Percentiles rank a stretch among this genome's conserved stretches.
Conservation (phyloP, 345 rosid genomes). For the Syzygium jambos region DNA sequence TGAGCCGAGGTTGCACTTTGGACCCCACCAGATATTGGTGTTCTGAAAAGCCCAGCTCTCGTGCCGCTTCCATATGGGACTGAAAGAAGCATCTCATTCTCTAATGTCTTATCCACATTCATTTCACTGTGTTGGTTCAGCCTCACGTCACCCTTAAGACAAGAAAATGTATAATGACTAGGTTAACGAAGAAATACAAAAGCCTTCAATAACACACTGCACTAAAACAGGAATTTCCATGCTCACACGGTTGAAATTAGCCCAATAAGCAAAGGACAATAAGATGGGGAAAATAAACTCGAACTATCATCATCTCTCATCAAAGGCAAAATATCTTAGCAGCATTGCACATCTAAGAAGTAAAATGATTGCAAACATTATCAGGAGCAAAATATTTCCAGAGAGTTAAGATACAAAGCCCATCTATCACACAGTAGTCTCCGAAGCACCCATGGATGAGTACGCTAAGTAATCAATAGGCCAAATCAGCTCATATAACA, state of each 20-base stretch:
- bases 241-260: neutral
- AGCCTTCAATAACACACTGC: conserved; percentile 14
- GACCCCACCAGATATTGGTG: conserved; percentile 98
- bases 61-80: conserved; percentile 61
- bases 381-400: neutral
- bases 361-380: neutral
- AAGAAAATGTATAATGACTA: conserved; percentile 28
- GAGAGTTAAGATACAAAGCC: neutral
- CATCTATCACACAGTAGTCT: neutral
- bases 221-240: conserved; percentile 4
- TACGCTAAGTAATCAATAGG: neutral
- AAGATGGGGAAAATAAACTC: neutral
- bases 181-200: conserved; percentile 14
- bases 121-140: conserved; percentile 17
- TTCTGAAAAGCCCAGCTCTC: conserved; percentile 87
- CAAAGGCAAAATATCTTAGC: neutral
- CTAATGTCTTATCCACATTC: conserved; percentile 25
- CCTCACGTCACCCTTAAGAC: conserved; percentile 44
- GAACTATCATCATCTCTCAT: neutral
- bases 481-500: neutral
- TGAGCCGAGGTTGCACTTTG: conserved; percentile 98
- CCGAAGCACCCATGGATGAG: neutral
- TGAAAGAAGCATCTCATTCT: conserved; percentile 36
- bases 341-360: neutral
- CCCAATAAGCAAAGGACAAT: neutral